Evolutionary conservation across 176 grass and related monocot genomes (phyloP), one percentile per base, ranked within the genome.

Genomic region (Paspalum notatum): DNA sequence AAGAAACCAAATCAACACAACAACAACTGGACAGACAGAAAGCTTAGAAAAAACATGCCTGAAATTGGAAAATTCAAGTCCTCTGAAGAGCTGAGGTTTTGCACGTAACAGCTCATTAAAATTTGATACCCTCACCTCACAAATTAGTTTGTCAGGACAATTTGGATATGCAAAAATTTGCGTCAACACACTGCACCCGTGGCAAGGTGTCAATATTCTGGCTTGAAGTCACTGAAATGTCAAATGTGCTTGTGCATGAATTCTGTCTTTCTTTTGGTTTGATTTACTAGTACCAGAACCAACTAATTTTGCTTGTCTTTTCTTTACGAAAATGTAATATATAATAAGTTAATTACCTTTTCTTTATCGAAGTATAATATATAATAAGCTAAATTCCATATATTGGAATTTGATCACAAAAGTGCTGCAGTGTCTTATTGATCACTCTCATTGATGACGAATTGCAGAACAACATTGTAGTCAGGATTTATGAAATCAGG

Each of bases 1-100:
- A 63, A 84, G 14, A 77, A 66, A 40, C 62, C 56, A 86, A 78
- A 78, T 75, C 8, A 74, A 82, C 46, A 73, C 47, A 84, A 76
- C 32, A 65, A 62, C 27, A 84, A 26, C 56, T 65, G 62, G 21
- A 81, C 57, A 60, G 20, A 76, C 6, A 21, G 15, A 79, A 65
- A 62, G 56, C 18, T 63, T 37, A 27, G 24, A 54, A 54, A 66
- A 57, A 62, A 27, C 18, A 39, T 54, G 22, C 50, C 37, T 74
- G 8, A 46, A 85, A 87, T 21, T 37, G 40, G 18, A 39, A 83
- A 72, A 76, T 25, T 9, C 56, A 48, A 9, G 32, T 22, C 48
- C 82, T 66, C 62, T 62, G 38, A 83, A 84, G 56, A 77, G n/a
- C 50, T 44, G 61, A 62, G 46, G 22, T 60, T 77, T 66, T 75